Evolutionary conservation across 805 yeast genomes (phyloP).

Genomic region (Priceomyces medius): DNA sequence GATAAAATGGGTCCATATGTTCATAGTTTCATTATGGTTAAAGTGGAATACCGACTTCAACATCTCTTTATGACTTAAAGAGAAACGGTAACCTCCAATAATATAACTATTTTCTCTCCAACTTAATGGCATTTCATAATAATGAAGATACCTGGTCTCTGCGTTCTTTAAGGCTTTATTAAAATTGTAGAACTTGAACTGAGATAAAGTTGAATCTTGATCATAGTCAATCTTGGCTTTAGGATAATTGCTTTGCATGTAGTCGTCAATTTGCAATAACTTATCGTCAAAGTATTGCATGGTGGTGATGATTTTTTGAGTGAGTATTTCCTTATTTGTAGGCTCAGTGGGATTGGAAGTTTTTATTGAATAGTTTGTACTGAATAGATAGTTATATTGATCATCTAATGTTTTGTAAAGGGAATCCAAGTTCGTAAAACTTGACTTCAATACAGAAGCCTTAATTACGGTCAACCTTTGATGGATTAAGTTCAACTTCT

Average conservation of each 20-base stretch:
- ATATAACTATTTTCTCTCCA: conserved; percentile 94
- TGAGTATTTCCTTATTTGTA: conserved; percentile 26
- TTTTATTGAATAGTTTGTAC: conserved; percentile 9
- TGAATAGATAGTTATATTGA: conserved; percentile 38
- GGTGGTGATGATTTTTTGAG: conserved; percentile 40
- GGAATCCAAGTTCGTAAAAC: conserved; percentile 39
- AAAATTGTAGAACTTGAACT: conserved; percentile 38
- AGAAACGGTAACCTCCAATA: conserved; percentile 81
- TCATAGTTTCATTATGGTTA: conserved; percentile 84
- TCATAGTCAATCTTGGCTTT: conserved; percentile 25
- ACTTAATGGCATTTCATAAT: conserved; percentile 83
- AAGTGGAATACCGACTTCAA: conserved; percentile 54
- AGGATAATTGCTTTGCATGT: conserved; percentile 33
- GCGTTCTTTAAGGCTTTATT: conserved; percentile 35
- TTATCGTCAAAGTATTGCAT: conserved; percentile 43
- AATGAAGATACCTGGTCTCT: conserved; percentile 56
- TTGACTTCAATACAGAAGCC: conserved; percentile 35
- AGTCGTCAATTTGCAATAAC: conserved; percentile 35
- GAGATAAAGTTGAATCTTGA: conserved; percentile 30
- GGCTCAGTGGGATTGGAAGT: conserved; percentile 3
- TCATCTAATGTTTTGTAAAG: conserved; percentile 40
- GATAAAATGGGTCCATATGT: conserved; percentile 87
- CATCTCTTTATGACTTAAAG: conserved; percentile 59
- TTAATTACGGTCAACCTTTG: conserved; percentile 35
- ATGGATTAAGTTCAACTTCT: conserved; percentile 33